Conservation (phyloP, 2,329 filamentous ascomycete genomes). For the Fusarium kyushuense region DNA sequence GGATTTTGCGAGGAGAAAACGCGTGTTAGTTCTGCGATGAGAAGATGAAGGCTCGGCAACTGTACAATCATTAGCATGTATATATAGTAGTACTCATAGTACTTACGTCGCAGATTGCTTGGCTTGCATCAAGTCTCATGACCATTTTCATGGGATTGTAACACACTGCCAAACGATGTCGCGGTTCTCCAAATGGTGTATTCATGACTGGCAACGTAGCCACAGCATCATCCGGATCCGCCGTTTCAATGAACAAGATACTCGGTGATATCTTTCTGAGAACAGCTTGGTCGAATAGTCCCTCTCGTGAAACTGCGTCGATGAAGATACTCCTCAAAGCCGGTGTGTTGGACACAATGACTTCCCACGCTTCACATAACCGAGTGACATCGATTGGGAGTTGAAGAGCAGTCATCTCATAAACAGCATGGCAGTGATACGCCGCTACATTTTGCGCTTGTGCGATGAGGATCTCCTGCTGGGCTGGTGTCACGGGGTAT, state of each 20-base stretch:
- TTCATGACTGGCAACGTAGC: slow-evolving; percentile 58
- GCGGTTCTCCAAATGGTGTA: slow-evolving; percentile 55
- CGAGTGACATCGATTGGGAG: slow-evolving; percentile 58
- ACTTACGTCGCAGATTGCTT: slow-evolving; percentile 62
- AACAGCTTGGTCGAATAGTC: slow-evolving; percentile 64
- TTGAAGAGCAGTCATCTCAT: slow-evolving; percentile 57
- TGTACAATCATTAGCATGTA: slow-evolving; percentile 16
- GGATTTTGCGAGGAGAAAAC: slow-evolving; percentile 57
- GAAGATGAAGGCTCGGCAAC: slow-evolving; percentile 57
- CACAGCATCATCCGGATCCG: slow-evolving; percentile 53
- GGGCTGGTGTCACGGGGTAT: slow-evolving; percentile 61
- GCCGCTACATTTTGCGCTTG: slow-evolving; percentile 57
- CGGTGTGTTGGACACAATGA: slow-evolving; percentile 59
- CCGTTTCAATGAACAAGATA: slow-evolving; percentile 66
- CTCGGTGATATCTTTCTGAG: slow-evolving; percentile 61
- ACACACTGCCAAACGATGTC: slow-evolving; percentile 65
- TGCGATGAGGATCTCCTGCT: slow-evolving; percentile 63
- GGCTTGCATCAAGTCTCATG: slow-evolving; percentile 64
- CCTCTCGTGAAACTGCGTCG: slow-evolving; percentile 62
- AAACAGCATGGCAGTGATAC: slow-evolving; percentile 61
- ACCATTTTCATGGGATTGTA: slow-evolving; percentile 58
- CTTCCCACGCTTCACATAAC: slow-evolving; percentile 64
- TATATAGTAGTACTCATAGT: too few relatives aligned
- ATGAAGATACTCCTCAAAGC: slow-evolving; percentile 65
- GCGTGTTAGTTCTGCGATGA: slow-evolving; percentile 61